These are phyloP conservation scores for Erodium trifolium DNA, from an alignment of 441 rosid species.

Conservation along the genomic window DNA sequence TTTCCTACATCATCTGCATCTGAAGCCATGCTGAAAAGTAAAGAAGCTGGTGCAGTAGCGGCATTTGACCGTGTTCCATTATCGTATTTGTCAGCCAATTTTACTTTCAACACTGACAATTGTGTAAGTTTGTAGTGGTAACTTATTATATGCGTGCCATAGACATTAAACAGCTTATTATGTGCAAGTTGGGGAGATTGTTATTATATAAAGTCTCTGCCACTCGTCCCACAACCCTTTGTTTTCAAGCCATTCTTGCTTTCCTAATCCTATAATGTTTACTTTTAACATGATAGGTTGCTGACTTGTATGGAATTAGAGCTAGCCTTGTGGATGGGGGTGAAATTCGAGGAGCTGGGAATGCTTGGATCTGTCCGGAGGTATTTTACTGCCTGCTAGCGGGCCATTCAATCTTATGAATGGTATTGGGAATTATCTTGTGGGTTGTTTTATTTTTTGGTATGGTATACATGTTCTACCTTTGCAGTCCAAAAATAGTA, in stretches of 20 bases:
- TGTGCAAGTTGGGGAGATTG: too few species aligned
- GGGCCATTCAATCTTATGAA: not conserved
- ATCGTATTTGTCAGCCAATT: conserved; percentile 96
- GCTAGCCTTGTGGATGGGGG: conserved; percentile 99
- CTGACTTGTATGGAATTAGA: conserved; percentile 96
- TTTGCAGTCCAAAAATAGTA: not conserved
- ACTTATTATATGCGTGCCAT: conserved; percentile 7
- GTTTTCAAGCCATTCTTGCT: conserved; percentile 5
- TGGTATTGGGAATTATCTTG: not conserved
- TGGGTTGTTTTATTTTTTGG: not conserved
- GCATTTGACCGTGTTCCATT: conserved; percentile 98
- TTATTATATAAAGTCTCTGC: too few species aligned
- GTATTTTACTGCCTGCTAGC: conserved; percentile 28
- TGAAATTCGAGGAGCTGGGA: conserved; percentile 99
- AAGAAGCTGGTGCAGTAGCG: conserved; percentile 98
- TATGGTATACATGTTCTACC: not conserved
- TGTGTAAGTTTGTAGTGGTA: conserved; percentile 52
- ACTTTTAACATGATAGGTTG: conserved; percentile 53
- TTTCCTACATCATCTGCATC: conserved; percentile 68
- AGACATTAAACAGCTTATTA: not conserved
- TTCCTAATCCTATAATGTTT: not conserved
- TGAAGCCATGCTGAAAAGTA: conserved; percentile 85
- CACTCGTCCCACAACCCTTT: too few species aligned
- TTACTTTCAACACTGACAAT: conserved; percentile 93
- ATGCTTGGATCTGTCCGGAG: conserved; percentile 99